Evolutionary conservation across 495 filamentous ascomycete species (phyloP), one percentile per base, ranked within the genome.

Genomic region (Penicillium paxilli): DNA sequence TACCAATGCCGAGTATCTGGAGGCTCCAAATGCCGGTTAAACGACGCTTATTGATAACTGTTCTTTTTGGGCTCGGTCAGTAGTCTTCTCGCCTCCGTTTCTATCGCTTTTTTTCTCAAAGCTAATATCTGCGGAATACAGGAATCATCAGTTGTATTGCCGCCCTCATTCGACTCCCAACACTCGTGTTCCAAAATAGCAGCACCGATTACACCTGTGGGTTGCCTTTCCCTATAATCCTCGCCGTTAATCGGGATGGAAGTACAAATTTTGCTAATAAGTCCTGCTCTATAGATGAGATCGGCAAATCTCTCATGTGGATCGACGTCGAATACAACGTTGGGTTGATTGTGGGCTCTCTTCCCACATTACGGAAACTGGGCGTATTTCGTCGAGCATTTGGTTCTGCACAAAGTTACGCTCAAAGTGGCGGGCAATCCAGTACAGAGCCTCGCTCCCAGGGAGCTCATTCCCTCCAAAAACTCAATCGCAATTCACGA

Each of bases 51-150:
- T 74, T 70, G 7, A 64, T 83, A 16, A 62, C 78, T 40, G 67
- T 66, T n/a, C 60, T 83, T 3, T 83, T 83, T 47, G 62, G 76
- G 20, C 57, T 83, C 1, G 80, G 79, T 62, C 30, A 32, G 49
- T 44, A 11, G 20, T 37, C 26, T 11, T 47, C 37, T 5, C 5
- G 37, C 5, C 5, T 5, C 11, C 26, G 37, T 40, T 40, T 40
- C 12, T 40, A 6, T 11, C 3, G 6, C 17, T 23, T 16, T 14
- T 28, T 16, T n/a, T n/a, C n/a, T n/a, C n/a, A n/a, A n/a, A n/a
- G n/a, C 14, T 16, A 12, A 35, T 16, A 20, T 49, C 17, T 6
- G 12, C 9, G 23, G 21, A 28, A 7, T 42, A 9, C 23, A 52
- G 49, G 38, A 21, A 21, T 52, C 11, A 9, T 52, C 12, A 23